Conservation (phyloP, 495 filamentous ascomycete species). For the Entonaema liquescens region DNA sequence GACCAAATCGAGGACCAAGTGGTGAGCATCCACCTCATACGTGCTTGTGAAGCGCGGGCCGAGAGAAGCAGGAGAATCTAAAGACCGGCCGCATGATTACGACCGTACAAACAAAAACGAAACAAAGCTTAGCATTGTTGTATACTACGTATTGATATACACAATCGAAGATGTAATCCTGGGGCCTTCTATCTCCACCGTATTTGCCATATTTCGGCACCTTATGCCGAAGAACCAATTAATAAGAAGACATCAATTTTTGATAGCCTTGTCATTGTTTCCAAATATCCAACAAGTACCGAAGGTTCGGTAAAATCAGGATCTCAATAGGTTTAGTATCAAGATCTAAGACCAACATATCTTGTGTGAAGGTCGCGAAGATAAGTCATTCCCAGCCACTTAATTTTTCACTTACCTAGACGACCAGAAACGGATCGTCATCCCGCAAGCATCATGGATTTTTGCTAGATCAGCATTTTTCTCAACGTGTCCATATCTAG, state of each 20-base stretch:
- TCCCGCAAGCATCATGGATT: conserved; percentile 12
- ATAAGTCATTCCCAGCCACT: conserved; percentile 34
- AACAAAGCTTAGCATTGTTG: conserved; percentile 32
- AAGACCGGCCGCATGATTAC: conserved; percentile 25
- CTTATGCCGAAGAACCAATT: conserved; percentile 21
- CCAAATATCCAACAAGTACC: conserved; percentile 5
- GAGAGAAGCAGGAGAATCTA: not conserved
- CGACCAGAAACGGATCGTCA: conserved; percentile 22
- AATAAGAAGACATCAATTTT: not conserved
- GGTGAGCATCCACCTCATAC: conserved; percentile 7
- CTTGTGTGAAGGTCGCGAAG: conserved; percentile 6
- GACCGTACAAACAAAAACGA: conserved; percentile 33
- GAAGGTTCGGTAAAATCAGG: not conserved
- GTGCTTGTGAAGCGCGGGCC: conserved; percentile 4
- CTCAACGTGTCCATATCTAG: not conserved
- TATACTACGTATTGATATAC: not conserved
- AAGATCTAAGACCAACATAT: conserved; percentile 15
- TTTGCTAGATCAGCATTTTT: conserved; percentile 12
- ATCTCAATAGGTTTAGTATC: not conserved
- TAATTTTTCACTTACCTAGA: conserved; percentile 17
- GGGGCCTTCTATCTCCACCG: not conserved
- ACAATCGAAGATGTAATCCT: conserved; percentile 3
- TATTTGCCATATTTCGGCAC: conserved; percentile 20
- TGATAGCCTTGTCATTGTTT: not conserved
- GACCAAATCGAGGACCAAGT: conserved; percentile 19